A percentile compares a stretch with the other conserved stretches of the same genome.
phyloP scores from a whole-genome alignment of 78 protist species.

The Acrasis kona region DNA sequence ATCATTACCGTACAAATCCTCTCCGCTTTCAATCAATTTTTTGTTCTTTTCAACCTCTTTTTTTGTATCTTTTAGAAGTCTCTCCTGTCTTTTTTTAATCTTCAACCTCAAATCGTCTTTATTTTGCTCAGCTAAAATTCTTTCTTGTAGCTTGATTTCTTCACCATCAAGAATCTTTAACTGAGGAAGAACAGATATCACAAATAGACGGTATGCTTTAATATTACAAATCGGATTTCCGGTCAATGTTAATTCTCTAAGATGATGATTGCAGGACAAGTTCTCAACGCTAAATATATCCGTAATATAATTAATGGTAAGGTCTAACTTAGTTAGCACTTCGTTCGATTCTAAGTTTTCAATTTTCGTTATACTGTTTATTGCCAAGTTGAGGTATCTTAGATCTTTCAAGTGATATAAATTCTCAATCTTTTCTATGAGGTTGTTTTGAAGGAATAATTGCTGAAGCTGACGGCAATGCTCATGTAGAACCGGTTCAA shows the following conservation, averaged over 20 bases:
- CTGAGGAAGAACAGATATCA: slow-evolving; percentile 59
- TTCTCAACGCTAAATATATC: slow-evolving; percentile 22
- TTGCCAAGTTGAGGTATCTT: slow-evolving; percentile 59
- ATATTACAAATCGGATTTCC: slow-evolving; percentile 65
- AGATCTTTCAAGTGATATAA: slow-evolving; percentile 40
- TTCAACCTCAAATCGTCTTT: background rate
- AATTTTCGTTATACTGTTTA: slow-evolving; percentile 49
- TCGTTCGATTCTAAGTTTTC: slow-evolving; percentile 52
- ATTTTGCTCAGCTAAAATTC: slow-evolving; percentile 32
- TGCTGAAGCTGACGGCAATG: slow-evolving; percentile 53
- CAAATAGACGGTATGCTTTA: slow-evolving; percentile 40
- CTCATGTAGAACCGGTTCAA: slow-evolving; percentile 39
- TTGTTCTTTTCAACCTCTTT: background rate
- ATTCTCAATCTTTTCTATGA: slow-evolving; percentile 41
- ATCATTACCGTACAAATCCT: slow-evolving; percentile 12
- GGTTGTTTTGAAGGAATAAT: slow-evolving; percentile 54
- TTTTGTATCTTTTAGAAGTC: background rate
- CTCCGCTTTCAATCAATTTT: background rate
- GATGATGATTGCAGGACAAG: slow-evolving; percentile 18
- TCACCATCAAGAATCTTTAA: slow-evolving; percentile 47
- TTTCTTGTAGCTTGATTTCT: slow-evolving; percentile 22
- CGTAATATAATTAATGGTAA: slow-evolving; percentile 65
- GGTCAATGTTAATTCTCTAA: slow-evolving; percentile 32
- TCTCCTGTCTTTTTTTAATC: background rate
- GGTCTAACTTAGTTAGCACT: slow-evolving; percentile 51